A percentile compares a stretch with the other conserved stretches of the same genome.
Conservation (phyloP, 1,284 basidiomycete species). For the Blastosporella zonata region DNA sequence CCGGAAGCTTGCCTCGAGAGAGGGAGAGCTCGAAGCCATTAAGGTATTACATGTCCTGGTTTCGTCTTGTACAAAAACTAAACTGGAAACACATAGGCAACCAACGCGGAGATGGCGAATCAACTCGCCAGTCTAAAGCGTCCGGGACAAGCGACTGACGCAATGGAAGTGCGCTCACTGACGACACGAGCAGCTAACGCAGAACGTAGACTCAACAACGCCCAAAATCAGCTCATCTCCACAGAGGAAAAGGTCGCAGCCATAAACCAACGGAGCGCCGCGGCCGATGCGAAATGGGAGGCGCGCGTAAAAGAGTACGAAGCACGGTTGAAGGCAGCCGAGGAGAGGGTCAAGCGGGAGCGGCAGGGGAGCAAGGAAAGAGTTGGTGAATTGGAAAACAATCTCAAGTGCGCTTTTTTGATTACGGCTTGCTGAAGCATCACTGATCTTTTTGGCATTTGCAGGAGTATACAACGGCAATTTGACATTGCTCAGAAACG, state of each 20-base stretch:
- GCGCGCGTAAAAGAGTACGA: conserved; percentile 92
- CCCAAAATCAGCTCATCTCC: conserved; percentile 77
- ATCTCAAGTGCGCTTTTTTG: conserved; percentile 55
- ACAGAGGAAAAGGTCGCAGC: conserved; percentile 81
- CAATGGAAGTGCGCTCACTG: conserved; percentile 70
- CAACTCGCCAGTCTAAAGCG: conserved; percentile 71
- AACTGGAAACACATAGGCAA: conserved; percentile 42
- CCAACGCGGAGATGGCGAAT: conserved; percentile 72
- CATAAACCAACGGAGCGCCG: conserved; percentile 66
- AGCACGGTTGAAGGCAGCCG: conserved; percentile 74
- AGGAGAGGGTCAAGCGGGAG: conserved; percentile 94
- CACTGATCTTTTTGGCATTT: conserved; percentile 15
- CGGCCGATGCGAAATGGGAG: conserved; percentile 87
- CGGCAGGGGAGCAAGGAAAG: conserved; percentile 93
- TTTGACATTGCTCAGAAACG: conserved; percentile 69
- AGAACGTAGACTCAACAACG: conserved; percentile 78
- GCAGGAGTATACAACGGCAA: conserved; percentile 66
- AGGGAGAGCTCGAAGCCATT: conserved; percentile 84
- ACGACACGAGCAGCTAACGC: conserved; percentile 73
- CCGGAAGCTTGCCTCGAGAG: conserved; percentile 76
- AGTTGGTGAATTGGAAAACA: conserved; percentile 63
- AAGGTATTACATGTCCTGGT: conserved; percentile 48
- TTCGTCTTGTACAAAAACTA: neutral
- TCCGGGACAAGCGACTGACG: conserved; percentile 54
- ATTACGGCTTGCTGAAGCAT: conserved; percentile 2